Evolutionary conservation across 768 basidiomycete genomes (phyloP), one percentile per base, ranked within the genome.

Genomic region (Tylopilus balloui): DNA sequence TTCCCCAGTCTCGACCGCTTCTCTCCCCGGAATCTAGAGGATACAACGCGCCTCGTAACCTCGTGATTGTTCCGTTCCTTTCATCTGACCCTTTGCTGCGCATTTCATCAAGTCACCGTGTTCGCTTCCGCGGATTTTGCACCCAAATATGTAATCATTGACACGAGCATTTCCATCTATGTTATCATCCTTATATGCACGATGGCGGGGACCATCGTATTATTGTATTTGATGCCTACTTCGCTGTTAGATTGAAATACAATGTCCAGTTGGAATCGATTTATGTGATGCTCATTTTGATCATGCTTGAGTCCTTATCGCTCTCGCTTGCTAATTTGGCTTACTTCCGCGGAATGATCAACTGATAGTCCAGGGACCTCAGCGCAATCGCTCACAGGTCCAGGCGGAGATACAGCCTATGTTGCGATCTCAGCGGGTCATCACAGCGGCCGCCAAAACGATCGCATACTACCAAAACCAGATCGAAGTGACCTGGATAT

Each of bases 101-200:
- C 42, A 35, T 41, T 41, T 24, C 36, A 28, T 38, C 38, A 15
- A 37, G 20, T 37, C 35, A 15, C 50, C 24, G 24, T 23, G 23
- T 47, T 49, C 46, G 43, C 42, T 42, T 40, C 43, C 50, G 47
- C 32, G 42, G 39, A 32, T 50, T 35, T 38, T 14, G 14, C 32
- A 19, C 21, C 42, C 36, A 47, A 43, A 47, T 51, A 48, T 45
- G 57, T 42, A 54, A 20, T 27, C 34, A 44, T 44, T 40, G 36
- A 53, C 42, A 36, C 27, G 1, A 51, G 48, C 29, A 51, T 49
- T 17, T 45, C n/a, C 41, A 56, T 23, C 21, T 47, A 49, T 47
- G 49, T 60, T 40, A 37, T 45, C 29, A 41, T 45, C 24, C 21
- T 29, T 49, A 46, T 50, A 49, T 50, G 43, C 17, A 39, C 36